Evolutionary conservation across 2,329 filamentous ascomycete genomes (phyloP), one percentile per base, ranked within the genome.

Genomic region (Talaromyces sp.): DNA sequence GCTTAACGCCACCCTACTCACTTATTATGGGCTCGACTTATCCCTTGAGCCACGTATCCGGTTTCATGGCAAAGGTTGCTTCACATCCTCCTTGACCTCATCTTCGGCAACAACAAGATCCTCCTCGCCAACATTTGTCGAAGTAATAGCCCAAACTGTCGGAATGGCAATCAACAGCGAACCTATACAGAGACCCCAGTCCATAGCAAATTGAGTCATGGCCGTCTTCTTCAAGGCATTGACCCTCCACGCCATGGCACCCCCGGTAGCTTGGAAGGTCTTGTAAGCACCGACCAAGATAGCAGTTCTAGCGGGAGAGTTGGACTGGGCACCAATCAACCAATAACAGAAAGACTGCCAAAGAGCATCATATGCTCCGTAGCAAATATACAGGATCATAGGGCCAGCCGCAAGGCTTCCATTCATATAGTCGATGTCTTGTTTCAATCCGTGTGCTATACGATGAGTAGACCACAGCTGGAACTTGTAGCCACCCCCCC

Each of bases 381-480:
- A 91, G 77, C 89, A 89, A 73, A 90, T 87, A 79, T 90, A 90
- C 15, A 91, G 78, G 70, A 90, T 86, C 70, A 91, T 88, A 10
- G 88, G 88, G 0, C 87, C 88, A 5, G 82, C 81, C 61, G 85
- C 88, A 47, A 82, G 78, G 47, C 75, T 68, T 43, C 81, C 82
- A 36, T 79, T 70, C 11, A 75, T 81, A 67, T 80, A 85, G 70
- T 85, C 82, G 64, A 84, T 73, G 60, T 81, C 77, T 63, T 83
- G 78, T 67, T 79, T 80, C 22, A 75, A 69, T 3, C 79, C 79
- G 5, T 68, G 58, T 5, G 27, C 78, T n/a, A 78, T 69, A 15
- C 79, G 75, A 62, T 70, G 63, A 69, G 85, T 73, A 70, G 87
- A 86, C 70, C 83, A 84, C 67, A 78, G 82, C 78, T 91, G 86